A percentile compares a stretch with the other conserved stretches of the same genome.
These are phyloP conservation scores for Ensete ventricosum DNA, from an alignment of 176 grass and related monocot species.

Conservation along the genomic window DNA sequence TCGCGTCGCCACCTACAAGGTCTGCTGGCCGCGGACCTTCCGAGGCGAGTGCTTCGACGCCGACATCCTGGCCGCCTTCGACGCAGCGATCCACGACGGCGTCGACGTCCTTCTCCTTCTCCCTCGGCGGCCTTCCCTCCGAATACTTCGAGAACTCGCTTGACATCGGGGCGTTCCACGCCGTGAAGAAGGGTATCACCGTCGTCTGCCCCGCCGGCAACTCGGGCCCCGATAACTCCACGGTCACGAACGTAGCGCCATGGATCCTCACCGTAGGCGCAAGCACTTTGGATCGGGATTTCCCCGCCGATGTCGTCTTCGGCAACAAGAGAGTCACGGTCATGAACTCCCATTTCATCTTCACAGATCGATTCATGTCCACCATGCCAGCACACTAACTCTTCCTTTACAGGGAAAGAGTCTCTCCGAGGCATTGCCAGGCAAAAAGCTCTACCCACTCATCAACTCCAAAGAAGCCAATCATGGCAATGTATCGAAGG, in stretches of 20 bases:
- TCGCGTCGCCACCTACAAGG: conserved; percentile 49
- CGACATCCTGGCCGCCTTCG: conserved; percentile 59
- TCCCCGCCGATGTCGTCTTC: background rate
- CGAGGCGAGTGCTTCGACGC: conserved; percentile 31
- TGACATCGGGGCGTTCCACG: conserved; percentile 54
- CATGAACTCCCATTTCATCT: too few relatives aligned
- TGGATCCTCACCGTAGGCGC: conserved; percentile 78
- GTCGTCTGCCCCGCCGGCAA: conserved; percentile 73
- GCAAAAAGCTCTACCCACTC: conserved; percentile 35
- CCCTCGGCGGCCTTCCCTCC: conserved; percentile 23
- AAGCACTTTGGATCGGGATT: conserved; percentile 42
- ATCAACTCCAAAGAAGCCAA: conserved; percentile 30
- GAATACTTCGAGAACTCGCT: conserved; percentile 24
- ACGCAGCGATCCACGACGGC: conserved; percentile 54
- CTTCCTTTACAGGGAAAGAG: conserved; percentile 38
- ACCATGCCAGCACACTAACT: background rate
- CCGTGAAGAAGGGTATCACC: conserved; percentile 27
- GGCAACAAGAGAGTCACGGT: background rate
- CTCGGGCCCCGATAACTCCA: conserved; percentile 23
- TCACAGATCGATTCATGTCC: background rate
- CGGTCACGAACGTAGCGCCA: conserved; percentile 42
- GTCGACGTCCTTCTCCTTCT: conserved; percentile 69
- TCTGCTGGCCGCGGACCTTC: conserved; percentile 25
- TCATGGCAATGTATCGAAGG: background rate
- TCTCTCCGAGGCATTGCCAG: conserved; percentile 33